Evolutionary conservation across 306 rosid species (phyloP).

Genomic region (Argentina anserina): DNA sequence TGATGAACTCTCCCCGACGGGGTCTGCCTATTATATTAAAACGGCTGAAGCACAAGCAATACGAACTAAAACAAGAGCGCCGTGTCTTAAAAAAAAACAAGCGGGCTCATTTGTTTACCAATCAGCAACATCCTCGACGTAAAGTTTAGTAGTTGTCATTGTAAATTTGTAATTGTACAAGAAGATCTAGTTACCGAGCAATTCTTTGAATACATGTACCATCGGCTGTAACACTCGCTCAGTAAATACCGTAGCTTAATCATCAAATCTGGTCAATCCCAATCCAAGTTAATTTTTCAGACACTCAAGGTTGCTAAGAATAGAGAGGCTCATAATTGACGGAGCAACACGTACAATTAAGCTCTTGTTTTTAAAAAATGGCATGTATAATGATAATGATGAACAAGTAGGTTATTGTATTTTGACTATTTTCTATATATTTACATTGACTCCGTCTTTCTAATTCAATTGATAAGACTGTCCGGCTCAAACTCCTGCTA

Average conservation of each 20-base stretch:
- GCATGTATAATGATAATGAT: too few species aligned
- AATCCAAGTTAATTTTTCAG: background rate
- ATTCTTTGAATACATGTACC: background rate
- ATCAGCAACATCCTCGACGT: background rate
- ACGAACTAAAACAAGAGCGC: conserved; percentile 73
- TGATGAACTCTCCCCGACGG: conserved; percentile 61
- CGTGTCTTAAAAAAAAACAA: conserved; percentile 56
- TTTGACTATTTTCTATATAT: too few species aligned
- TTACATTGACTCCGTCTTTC: too few species aligned
- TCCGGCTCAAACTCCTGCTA: too few species aligned
- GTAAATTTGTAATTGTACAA: background rate
- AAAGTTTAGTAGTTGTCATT: background rate
- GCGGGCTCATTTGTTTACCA: conserved; percentile 50
- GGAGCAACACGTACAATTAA: too few species aligned
- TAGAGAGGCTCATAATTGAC: background rate
- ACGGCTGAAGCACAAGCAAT: conserved; percentile 76
- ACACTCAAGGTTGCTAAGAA: background rate
- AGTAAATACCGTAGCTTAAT: background rate
- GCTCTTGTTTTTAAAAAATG: too few species aligned
- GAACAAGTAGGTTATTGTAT: too few species aligned
- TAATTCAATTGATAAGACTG: too few species aligned
- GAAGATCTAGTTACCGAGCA: background rate
- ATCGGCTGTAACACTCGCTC: background rate
- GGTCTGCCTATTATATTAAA: conserved; percentile 77
- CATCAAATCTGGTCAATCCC: background rate